Evolutionary conservation across 2,329 filamentous ascomycete genomes (phyloP).

Genomic region (Fusarium sp.): DNA sequence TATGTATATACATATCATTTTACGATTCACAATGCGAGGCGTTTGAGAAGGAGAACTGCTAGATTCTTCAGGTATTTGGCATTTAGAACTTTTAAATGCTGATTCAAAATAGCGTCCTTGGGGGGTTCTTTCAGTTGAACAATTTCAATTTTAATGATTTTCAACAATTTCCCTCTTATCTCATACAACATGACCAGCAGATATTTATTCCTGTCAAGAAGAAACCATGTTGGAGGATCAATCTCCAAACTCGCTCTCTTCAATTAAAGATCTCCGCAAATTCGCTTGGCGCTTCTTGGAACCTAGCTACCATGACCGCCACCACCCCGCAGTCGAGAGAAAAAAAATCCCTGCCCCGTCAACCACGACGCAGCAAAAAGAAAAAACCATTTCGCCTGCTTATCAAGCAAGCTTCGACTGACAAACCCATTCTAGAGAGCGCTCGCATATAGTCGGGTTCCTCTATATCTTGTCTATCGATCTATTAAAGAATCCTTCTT

Average conservation of each 20-base stretch:
- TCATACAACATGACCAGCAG: background rate
- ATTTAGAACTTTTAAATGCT: background rate
- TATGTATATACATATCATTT: background rate
- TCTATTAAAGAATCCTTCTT: background rate
- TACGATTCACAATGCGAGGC: background rate
- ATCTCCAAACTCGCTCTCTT: too few species aligned
- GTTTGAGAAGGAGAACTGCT: background rate
- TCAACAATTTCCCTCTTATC: background rate
- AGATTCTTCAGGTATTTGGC: background rate
- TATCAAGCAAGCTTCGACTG: conserved; percentile 46
- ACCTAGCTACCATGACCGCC: conserved; percentile 31
- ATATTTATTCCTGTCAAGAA: background rate
- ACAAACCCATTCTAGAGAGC: conserved; percentile 20
- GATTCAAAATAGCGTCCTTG: background rate
- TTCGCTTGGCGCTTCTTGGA: conserved; percentile 1
- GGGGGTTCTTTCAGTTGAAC: background rate
- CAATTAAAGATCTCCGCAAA: background rate
- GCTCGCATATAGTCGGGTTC: background rate
- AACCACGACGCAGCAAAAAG: conserved; percentile 36
- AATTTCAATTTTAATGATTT: background rate
- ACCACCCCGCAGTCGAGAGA: conserved; percentile 44
- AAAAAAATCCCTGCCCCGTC: conserved; percentile 42
- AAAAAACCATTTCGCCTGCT: conserved; percentile 36
- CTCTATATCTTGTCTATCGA: background rate
- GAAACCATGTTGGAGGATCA: background rate